Percentiles rank a stretch among this genome's conserved stretches.
Conservation (phyloP, 257 asterid species). For the Solanum paucissectum region DNA sequence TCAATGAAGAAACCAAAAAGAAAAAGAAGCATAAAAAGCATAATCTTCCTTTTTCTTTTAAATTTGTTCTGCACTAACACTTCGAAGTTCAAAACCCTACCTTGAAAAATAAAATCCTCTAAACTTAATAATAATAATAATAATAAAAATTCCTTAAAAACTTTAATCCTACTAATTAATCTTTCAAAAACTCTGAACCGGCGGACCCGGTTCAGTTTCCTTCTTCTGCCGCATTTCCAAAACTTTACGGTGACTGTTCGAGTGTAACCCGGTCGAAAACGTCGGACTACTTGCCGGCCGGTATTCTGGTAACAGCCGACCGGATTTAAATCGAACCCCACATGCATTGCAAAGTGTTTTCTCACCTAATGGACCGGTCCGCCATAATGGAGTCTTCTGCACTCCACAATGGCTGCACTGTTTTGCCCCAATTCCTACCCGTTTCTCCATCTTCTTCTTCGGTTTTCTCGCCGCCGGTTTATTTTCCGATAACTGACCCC, state of each 20-base stretch:
- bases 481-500: slow-evolving; percentile 9
- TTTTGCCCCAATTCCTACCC: neutral
- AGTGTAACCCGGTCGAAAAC: slow-evolving; percentile 18
- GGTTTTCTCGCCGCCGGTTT: slow-evolving; percentile 19
- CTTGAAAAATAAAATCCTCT: neutral
- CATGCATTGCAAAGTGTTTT: slow-evolving; percentile 32
- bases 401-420: slow-evolving; percentile 28
- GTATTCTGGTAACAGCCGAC: slow-evolving; percentile 30
- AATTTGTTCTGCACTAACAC: neutral
- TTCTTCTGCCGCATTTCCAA: slow-evolving; percentile 30
- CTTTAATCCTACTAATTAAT: neutral
- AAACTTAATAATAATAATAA: neutral
- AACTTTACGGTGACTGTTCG: slow-evolving; percentile 30
- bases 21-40: neutral
- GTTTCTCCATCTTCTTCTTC: slow-evolving; percentile 10
- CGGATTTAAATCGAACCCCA: slow-evolving; percentile 31
- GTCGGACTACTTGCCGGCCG: slow-evolving; percentile 39
- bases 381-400: slow-evolving; percentile 28
- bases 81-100: neutral
- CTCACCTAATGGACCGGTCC: slow-evolving; percentile 31
- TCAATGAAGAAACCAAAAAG: neutral
- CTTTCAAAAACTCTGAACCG: slow-evolving; percentile 10
- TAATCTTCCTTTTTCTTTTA: neutral
- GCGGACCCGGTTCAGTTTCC: slow-evolving; percentile 5
- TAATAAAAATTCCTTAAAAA: neutral